Base-by-base conservation (phyloP, 495 filamentous ascomycete species). In the Annulohypoxylon nitens region DNA sequence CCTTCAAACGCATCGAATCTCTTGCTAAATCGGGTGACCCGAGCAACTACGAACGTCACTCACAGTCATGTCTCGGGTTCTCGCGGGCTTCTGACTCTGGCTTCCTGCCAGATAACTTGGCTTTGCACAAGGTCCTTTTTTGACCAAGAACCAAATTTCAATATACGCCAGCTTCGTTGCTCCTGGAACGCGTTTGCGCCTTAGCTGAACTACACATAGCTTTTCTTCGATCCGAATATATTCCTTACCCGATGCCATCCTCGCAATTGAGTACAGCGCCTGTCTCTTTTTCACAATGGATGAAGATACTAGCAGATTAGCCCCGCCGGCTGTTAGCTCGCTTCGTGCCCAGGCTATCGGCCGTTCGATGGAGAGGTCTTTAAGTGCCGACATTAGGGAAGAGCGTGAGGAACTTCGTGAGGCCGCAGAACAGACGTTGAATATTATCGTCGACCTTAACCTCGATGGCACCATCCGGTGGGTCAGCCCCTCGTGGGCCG, bases 401-500 rank as follows among this genome's bases (percentile, higher is more conserved):
- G 96, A 97, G 82, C 88, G 94, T 61, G 92, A 97, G 79, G 96
- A 98, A 77, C 87, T 99, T 75, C 94, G 93, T 76, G 91, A 97
- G 83, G 97, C 95, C 20, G 96, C 96, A 23, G 96, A 99, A 81
- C 93, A 98, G 83, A 97, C 93, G 9, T 84, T 96, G 77, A 98
- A 97, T 82, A 92, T 97, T 61, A 98, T 99, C 73, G 83, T 98
- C 77, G 94, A 99, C 80, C 87, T 99, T 60, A 93, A 91, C 74
- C 85, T 98, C 54, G 93, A 97, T 74, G 93, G 93, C 54, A 90
- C 88, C 43, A 91, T 99, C 74, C 89, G 93, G 77, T 98, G 97
- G 93, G 95, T 96, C 66, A 98, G 95, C 81, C 92, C 94, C 8
- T 97, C 95, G n/a, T 99, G 96, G 96, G 88, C 88, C 64, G 93